phyloP scores from a whole-genome alignment of 2,329 filamentous ascomycete species.

The Aureobasidium sp. region DNA sequence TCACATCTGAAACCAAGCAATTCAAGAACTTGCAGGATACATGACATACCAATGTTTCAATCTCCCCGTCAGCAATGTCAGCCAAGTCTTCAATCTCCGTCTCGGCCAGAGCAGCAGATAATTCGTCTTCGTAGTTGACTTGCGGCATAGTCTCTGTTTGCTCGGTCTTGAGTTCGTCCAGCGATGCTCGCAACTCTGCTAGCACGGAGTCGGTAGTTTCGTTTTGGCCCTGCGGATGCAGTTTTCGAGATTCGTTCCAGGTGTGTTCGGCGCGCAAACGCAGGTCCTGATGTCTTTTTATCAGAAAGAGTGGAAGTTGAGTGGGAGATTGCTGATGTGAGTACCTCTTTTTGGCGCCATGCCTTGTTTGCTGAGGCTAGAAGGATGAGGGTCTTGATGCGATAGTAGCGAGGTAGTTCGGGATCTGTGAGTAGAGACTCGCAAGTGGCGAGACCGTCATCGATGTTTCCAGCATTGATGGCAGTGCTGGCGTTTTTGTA shows the following conservation, averaged over 20 bases:
- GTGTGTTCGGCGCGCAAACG: background rate
- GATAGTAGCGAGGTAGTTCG: conserved; percentile 12
- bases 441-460: background rate
- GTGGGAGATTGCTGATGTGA: background rate
- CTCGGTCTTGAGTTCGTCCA: background rate
- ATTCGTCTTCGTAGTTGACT: background rate
- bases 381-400: background rate
- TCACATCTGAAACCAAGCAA: background rate
- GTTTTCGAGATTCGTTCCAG: background rate
- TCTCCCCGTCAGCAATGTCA: conserved; percentile 2
- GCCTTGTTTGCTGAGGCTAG: background rate
- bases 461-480: background rate
- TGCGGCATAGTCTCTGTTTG: background rate
- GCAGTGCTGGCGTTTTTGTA: background rate
- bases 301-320: background rate
- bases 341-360: conserved; percentile 7
- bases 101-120: conserved; percentile 2
- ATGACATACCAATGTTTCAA: background rate
- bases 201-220: background rate
- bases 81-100: conserved; percentile 6
- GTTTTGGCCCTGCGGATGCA: conserved; percentile 1
- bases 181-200: background rate
- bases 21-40: background rate
- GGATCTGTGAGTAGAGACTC: background rate
- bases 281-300: background rate